Base-by-base conservation (phyloP, 495 filamentous ascomycete genomes). In the Aspergillus saccharolyticus region DNA sequence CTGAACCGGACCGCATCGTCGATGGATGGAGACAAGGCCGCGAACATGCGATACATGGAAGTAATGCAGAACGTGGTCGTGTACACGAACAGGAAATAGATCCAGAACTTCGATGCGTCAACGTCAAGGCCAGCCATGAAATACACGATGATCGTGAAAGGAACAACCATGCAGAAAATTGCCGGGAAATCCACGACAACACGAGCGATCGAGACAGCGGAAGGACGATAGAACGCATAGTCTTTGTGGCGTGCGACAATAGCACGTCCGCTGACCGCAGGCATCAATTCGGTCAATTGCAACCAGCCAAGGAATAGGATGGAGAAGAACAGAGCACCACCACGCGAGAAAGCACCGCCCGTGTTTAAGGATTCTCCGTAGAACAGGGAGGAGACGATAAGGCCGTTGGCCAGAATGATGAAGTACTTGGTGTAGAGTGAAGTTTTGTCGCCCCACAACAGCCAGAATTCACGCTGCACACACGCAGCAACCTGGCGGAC, bases 161-260 rank as follows among this genome's bases (percentile, higher is more conserved):
- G 73, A 10, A 80, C 71, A 14, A 85, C 81, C 73, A 88, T 83
- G 17, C 80, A 68, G 24, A 88, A 72, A 19, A 89, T 69, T 2
- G 88, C 67, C 0, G 88, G 88, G 53, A 91, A 77, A 63, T 91
- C 88, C 18, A 82, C 74, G 10, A 90, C 68, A 12, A 89, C 81
- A 48, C 86, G 80, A 14, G 85, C 86, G 47, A 91, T 80, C 1
- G 74, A 72, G 47, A 90, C 84, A 44, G 88, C 88, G 47, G 86
- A 88, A 0, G 88, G 88, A 42, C 86, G 81, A 66, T 90, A 89
- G 70, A 91, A 90, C n/a, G 87, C 87, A 58, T 88, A 91, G 42
- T 86, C 82, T 46, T 83, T 80, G 63, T 89, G 86, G 21, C 84
- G 74, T 14, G 79, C 75, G 18, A 89, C 78, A n/a, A 89, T 83